Base-by-base conservation (phyloP, 306 rosid genomes). In the Hippophae tibetana region DNA sequence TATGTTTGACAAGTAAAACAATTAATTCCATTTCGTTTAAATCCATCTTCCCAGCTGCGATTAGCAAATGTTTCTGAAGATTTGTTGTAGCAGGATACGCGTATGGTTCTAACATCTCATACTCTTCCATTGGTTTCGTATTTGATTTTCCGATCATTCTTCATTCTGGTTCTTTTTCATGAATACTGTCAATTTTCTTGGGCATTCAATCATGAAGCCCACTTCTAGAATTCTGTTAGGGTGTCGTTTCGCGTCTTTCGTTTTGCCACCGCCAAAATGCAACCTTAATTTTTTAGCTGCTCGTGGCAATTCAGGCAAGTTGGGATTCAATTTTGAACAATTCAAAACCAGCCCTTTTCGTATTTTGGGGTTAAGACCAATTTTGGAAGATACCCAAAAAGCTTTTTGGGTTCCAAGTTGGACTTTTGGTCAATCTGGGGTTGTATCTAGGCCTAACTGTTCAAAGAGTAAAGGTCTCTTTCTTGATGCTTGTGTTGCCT, bases 181-280 rank as follows among this genome's bases (percentile, higher is more conserved):
- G 90, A 84, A 56, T 61, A 46, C 73, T 31, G 25, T 68, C 54
- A 65, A 61, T 69, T 61, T 73, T 43, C 62, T 83, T 64, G 65
- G 81, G 62, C 69, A 72, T 68, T 78, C 78, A 55, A 61, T 79
- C 50, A 81, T 85, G 93, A 92, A 79, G 76, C 79, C 89, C 70
- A 74, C 80, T 25, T 73, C 76, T 54, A 83, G 79, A 70, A 70
- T 83, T 57, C 73, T 92, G 18, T 10, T 42, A 60, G 53, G 74
- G 55, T 67, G 64, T 62, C 81, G 82, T 57, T 71, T 83, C n/a
- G 62, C 74, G 13, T 60, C 79, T 57, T 70, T 62, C 10, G 69
- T 57, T 13, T 74, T 69, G 52, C 49, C 74, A 6, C 69, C 74
- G 23, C 66, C 69, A 12, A 82, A 74, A 73, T 52, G 69, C 67